Conservation (phyloP, 2,329 filamentous ascomycete genomes). For the Colletotrichum sidae region DNA sequence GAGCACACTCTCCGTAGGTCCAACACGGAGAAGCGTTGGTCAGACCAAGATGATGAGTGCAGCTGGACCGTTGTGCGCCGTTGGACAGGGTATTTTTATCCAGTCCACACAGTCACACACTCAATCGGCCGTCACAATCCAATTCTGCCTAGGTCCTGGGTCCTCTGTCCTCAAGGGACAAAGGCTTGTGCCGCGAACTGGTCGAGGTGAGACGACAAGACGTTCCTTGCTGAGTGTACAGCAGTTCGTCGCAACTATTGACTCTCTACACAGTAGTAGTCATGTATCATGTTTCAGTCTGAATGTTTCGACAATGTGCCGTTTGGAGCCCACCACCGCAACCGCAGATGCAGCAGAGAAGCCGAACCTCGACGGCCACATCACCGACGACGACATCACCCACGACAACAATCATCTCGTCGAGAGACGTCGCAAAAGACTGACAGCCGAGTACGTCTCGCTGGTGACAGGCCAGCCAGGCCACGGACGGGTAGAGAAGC, state of each 20-base stretch:
- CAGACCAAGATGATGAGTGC: neutral
- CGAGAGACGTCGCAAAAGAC: no score
- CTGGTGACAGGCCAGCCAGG: neutral
- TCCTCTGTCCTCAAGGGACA: neutral
- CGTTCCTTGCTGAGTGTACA: no score
- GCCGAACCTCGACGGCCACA: neutral
- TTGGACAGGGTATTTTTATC: constrained; percentile 17
- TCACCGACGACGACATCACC: neutral
- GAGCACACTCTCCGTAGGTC: no score
- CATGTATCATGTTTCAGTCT: no score
- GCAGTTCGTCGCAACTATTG: neutral
- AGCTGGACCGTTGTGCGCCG: constrained; percentile 11
- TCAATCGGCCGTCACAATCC: no score
- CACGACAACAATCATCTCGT: no score
- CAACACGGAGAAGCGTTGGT: neutral
- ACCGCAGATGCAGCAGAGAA: neutral
- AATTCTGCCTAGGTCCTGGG: neutral
- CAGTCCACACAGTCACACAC: neutral
- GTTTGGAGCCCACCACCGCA: neutral
- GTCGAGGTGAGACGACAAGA: no score
- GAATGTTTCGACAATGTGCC: no score
- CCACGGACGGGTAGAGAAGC: neutral
- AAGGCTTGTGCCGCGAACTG: no score
- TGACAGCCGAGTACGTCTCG: constrained; percentile 16
- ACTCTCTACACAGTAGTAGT: neutral